These are phyloP conservation scores for Babesia bovis DNA, from an alignment of 169 alveolate genomes.

Conservation along the genomic window DNA sequence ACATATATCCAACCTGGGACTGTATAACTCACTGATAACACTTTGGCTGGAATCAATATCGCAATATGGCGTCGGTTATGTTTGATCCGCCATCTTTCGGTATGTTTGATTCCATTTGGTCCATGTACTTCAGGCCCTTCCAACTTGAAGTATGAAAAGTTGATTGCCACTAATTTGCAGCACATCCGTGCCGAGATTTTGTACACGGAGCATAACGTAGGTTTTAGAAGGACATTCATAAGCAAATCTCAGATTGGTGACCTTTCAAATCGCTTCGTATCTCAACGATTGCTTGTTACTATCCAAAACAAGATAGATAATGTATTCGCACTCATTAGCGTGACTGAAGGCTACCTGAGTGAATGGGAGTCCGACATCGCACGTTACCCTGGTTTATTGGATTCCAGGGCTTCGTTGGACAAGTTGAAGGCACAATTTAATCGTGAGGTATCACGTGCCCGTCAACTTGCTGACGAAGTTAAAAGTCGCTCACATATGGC, in stretches of 20 bases:
- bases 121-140: slow-evolving; percentile 15
- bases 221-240: too few species aligned
- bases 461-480: slow-evolving; percentile 27
- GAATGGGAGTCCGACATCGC: slow-evolving; percentile 61
- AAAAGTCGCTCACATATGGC: slow-evolving; percentile 13
- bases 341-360: slow-evolving; percentile 58
- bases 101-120: neutral
- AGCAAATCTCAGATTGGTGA: slow-evolving; percentile 62
- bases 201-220: slow-evolving; percentile 65
- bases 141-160: slow-evolving; percentile 60
- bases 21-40: too few species aligned
- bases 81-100: slow-evolving; percentile 61
- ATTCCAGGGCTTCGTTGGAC: slow-evolving; percentile 23
- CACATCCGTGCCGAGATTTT: slow-evolving; percentile 63
- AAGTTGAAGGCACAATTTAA: slow-evolving; percentile 40
- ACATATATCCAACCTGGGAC: too few species aligned
- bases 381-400: slow-evolving; percentile 44
- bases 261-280: slow-evolving; percentile 44
- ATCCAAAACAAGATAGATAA: slow-evolving; percentile 58
- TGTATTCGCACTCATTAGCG: slow-evolving; percentile 57
- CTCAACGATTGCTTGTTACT: slow-evolving; percentile 43
- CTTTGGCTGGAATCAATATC: too few species aligned
- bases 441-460: slow-evolving; percentile 48
- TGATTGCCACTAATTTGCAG: slow-evolving; percentile 52
- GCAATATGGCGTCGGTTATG: slow-evolving; percentile 38